Percentiles rank a stretch among this genome's conserved stretches.
These are phyloP conservation scores for Cornus controversa DNA, from an alignment of 148 eudicot species.

Conservation along the genomic window DNA sequence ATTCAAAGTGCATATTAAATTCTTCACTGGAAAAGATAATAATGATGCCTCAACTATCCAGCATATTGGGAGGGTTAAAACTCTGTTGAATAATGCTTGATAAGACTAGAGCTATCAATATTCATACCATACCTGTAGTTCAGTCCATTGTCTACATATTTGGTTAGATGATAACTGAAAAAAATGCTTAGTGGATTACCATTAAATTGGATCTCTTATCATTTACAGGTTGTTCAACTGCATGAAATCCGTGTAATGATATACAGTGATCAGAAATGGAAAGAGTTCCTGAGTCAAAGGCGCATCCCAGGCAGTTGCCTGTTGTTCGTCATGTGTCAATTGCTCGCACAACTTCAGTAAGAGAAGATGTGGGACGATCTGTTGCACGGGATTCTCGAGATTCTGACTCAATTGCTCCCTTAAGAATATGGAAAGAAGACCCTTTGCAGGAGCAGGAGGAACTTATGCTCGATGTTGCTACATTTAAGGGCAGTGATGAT, in stretches of 20 bases:
- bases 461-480: constrained; percentile 46
- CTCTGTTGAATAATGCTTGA: not conserved
- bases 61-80: not conserved
- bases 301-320: constrained; percentile 36
- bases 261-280: constrained; percentile 45
- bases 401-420: constrained; percentile 40
- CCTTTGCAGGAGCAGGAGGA: constrained; percentile 50
- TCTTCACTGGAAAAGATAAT: not conserved
- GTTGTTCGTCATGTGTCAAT: constrained; percentile 33
- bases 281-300: constrained; percentile 49
- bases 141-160: not conserved
- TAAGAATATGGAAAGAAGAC: constrained; percentile 50
- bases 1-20: not conserved
- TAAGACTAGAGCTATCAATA: not conserved
- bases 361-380: constrained; percentile 38
- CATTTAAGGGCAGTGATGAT: constrained; percentile 48
- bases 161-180: not conserved
- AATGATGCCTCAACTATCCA: not conserved
- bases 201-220: constrained; percentile 1
- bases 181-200: not conserved
- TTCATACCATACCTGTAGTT: not conserved
- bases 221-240: constrained; percentile 27
- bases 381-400: constrained; percentile 28
- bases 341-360: constrained; percentile 28
- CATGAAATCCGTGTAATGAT: constrained; percentile 26